These are phyloP conservation scores for Trichoderma sp. DNA, from an alignment of 2,329 filamentous ascomycete species.

Conservation along the genomic window DNA sequence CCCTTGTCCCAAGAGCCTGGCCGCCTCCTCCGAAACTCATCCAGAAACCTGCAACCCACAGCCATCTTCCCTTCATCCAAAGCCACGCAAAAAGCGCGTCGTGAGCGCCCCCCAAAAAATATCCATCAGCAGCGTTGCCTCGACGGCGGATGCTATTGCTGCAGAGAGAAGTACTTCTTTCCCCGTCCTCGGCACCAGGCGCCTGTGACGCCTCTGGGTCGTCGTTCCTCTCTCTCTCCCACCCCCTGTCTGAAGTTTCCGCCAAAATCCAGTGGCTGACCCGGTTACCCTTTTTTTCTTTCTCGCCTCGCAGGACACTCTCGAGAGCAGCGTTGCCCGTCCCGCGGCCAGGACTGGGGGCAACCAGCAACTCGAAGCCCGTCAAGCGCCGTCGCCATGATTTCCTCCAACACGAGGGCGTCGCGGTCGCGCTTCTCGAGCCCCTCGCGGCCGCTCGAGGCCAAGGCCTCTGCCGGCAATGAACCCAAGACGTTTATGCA, in stretches of 20 bases:
- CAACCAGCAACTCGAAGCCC: constrained; percentile 26
- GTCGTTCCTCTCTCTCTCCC: neutral
- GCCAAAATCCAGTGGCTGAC: constrained; percentile 30
- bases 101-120: constrained; percentile 31
- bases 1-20: constrained; percentile 35
- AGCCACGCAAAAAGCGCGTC: constrained; percentile 39
- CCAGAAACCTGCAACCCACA: constrained; percentile 32
- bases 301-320: constrained; percentile 30
- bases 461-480: constrained; percentile 41
- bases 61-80: constrained; percentile 33
- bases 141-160: constrained; percentile 40
- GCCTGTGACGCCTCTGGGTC: too few species aligned
- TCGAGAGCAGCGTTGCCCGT: constrained; percentile 40
- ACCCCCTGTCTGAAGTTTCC: neutral
- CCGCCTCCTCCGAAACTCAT: constrained; percentile 35
- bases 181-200: neutral
- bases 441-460: constrained; percentile 49
- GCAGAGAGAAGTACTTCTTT: constrained; percentile 36
- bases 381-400: constrained; percentile 36
- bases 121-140: constrained; percentile 37
- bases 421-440: constrained; percentile 62
- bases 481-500: constrained; percentile 56
- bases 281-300: constrained; percentile 1
- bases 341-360: constrained; percentile 32
- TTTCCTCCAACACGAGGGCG: constrained; percentile 51